Base-by-base conservation (phyloP, 1,139 yeast genomes). In the Nakaseomyces kungkrabaensis region DNA sequence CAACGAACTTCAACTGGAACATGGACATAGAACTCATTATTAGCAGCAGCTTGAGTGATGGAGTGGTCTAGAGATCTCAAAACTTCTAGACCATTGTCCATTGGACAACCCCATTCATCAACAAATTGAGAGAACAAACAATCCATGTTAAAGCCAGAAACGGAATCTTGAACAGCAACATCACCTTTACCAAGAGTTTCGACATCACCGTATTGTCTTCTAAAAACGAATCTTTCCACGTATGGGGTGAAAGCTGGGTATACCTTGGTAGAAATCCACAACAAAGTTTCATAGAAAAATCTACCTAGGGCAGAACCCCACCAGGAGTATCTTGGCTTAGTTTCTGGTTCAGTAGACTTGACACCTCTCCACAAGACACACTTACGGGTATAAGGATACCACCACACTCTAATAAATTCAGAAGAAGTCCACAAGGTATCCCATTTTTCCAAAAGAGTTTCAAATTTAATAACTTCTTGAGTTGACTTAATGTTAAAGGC, bases 1-100 rank as follows among this genome's bases (percentile, higher is more conserved):
- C 96, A 87, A 62, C 98, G 81, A 37, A 92, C 89, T 70, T 92
- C 98, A 56, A 92, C 81, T 36, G 98, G 98, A 24, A 96, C 95
- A 68, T 92, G 97, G 13, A 89, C 96, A 61, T 75, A 92, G 68
- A 76, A 90, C 31, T 79, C 80, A 47, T 79, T 80, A 5, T 69
- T 65, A 5, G 66, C 60, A 34, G 83, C 82, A 33, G 95, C 96
- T 10, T 69, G 71, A 34, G 73, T 63, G 48, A 90, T 85, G 4
- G 78, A 75, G 26, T 73, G 74, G 53, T 84, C 78, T 55, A 90
- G 72, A 48, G 85, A 72, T 49, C 77, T 73, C 56, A 90, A 75
- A 10, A 85, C 81, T 48, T 81, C 83, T 7, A 81, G 81, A 8
- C 97, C 97, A 52, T 78, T 77, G 31, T 71, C 74, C 62, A 92